Conservation (phyloP, 2,329 filamentous ascomycete genomes). For the Scolecobasidium constrictum region DNA sequence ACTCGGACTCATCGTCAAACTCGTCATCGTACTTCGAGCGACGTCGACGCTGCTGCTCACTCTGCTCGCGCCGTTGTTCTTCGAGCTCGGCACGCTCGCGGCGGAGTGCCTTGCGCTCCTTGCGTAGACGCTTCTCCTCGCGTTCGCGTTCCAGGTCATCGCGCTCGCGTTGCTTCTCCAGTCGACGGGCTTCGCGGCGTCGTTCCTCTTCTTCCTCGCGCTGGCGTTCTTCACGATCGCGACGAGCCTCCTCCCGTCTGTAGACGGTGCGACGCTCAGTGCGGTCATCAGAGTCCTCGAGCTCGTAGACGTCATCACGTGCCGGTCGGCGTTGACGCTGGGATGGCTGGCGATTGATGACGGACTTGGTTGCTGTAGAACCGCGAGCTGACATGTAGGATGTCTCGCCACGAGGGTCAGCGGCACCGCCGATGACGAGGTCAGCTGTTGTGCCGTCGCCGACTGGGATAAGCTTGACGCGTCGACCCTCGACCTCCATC, state of each 20-base stretch:
- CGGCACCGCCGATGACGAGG: slow-evolving; percentile 7
- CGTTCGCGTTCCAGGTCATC: background rate
- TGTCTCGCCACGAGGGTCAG: slow-evolving; percentile 5
- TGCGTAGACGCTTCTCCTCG: background rate
- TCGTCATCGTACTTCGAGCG: background rate
- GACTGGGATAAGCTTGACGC: slow-evolving; percentile 3
- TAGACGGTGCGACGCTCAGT: background rate
- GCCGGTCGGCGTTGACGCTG: background rate
- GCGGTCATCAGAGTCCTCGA: background rate
- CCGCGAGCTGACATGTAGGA: slow-evolving; percentile 6
- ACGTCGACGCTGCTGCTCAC: background rate
- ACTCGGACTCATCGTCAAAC: background rate
- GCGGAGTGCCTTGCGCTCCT: background rate
- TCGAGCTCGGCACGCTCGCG: background rate
- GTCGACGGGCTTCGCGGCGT: background rate
- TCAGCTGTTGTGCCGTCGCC: slow-evolving; percentile 8
- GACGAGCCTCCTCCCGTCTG: background rate
- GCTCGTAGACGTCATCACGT: background rate
- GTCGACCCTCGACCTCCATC: slow-evolving; percentile 8
- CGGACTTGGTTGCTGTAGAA: slow-evolving; percentile 1
- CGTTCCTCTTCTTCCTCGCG: background rate
- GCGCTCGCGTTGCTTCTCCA: background rate
- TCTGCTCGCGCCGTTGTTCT: background rate
- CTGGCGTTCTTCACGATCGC: background rate
- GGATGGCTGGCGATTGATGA: background rate